Percentiles rank a stretch among this genome's conserved stretches.
These are phyloP conservation scores for Metschnikowia peoriensis DNA, from an alignment of 805 yeast genomes.

Conservation along the genomic window DNA sequence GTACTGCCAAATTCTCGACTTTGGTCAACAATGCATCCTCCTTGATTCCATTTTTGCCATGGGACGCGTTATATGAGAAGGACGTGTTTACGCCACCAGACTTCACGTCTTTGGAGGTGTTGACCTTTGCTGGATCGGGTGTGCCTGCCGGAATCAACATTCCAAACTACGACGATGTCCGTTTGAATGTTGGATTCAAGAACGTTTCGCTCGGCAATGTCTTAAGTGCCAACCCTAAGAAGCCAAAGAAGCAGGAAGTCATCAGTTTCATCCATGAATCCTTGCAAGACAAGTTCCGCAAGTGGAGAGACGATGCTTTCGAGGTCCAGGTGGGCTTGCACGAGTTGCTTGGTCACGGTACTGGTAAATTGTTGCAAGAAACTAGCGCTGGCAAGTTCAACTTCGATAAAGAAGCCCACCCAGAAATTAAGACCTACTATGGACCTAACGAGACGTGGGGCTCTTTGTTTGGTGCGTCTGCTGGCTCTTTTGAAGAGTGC, in stretches of 20 bases:
- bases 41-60: slow-evolving; percentile 69
- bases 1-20: slow-evolving; percentile 74
- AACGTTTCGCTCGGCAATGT: slow-evolving; percentile 89
- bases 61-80: slow-evolving; percentile 75
- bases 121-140: slow-evolving; percentile 87
- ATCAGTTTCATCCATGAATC: slow-evolving; percentile 60
- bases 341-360: slow-evolving; percentile 87
- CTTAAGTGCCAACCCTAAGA: slow-evolving; percentile 61
- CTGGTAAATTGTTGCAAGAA: slow-evolving; percentile 72
- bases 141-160: slow-evolving; percentile 92
- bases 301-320: slow-evolving; percentile 77
- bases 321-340: slow-evolving; percentile 95
- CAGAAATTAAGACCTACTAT: slow-evolving; percentile 70
- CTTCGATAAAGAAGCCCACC: slow-evolving; percentile 64
- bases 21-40: slow-evolving; percentile 66
- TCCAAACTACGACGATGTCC: slow-evolving; percentile 88
- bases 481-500: slow-evolving; percentile 91
- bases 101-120: slow-evolving; percentile 84
- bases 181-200: slow-evolving; percentile 81
- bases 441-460: slow-evolving; percentile 90
- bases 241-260: slow-evolving; percentile 64
- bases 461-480: slow-evolving; percentile 72
- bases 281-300: slow-evolving; percentile 57
- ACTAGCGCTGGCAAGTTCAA: slow-evolving; percentile 62
- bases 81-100: slow-evolving; percentile 90